Evolutionary conservation across 2,329 filamentous ascomycete genomes (phyloP).

Genomic region (Dothistroma septosporum): DNA sequence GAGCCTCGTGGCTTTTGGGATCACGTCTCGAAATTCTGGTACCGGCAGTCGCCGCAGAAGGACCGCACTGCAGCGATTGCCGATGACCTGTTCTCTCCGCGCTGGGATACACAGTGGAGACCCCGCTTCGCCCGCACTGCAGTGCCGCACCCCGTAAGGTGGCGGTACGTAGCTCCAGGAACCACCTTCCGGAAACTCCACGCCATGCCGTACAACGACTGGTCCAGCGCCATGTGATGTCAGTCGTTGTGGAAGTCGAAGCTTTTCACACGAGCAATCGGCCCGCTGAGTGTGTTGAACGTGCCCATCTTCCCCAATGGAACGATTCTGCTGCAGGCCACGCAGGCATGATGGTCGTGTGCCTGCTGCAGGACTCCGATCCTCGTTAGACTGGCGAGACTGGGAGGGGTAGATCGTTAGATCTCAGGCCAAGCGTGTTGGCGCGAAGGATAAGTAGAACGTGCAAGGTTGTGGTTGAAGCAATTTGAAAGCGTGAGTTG

Average conservation of each 20-base stretch:
- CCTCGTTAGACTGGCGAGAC: neutral
- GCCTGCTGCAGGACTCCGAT: neutral
- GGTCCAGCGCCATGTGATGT: neutral
- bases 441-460: neutral
- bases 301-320: neutral
- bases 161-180: neutral
- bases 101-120: neutral
- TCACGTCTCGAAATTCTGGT: neutral
- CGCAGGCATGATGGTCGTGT: neutral
- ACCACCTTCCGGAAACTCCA: neutral
- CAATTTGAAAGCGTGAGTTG: neutral
- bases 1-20: neutral
- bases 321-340: no score
- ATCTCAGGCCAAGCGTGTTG: neutral
- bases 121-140: slow-evolving; percentile 2
- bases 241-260: neutral
- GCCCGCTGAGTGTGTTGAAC: neutral
- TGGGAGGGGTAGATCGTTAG: slow-evolving; percentile 6
- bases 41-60: neutral
- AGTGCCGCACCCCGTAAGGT: neutral
- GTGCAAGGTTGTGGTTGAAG: neutral
- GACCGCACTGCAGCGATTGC: neutral
- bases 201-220: neutral
- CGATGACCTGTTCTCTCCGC: neutral
- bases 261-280: neutral